Evolutionary conservation across 345 rosid species (phyloP).

Genomic region (Abelmoschus esculentus): DNA sequence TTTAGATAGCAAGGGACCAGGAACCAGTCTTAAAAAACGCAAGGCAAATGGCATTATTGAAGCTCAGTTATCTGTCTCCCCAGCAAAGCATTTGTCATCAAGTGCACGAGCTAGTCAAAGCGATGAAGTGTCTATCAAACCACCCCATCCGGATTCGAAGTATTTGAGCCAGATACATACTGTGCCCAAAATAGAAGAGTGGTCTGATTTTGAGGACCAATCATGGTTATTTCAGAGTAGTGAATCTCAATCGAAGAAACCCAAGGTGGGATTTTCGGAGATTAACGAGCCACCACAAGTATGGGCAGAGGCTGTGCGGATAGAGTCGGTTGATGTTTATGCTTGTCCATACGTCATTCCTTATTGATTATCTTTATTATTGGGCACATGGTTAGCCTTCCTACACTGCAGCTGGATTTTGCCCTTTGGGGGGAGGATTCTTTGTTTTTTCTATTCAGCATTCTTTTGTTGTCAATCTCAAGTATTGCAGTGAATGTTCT

Average conservation of each 20-base stretch:
- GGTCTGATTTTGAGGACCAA: constrained; percentile 41
- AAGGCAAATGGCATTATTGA: constrained; percentile 38
- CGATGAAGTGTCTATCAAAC: constrained; percentile 33
- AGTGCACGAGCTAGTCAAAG: constrained; percentile 28
- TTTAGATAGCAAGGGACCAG: constrained; percentile 24
- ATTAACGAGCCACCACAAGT: constrained; percentile 31
- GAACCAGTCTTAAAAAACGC: constrained; percentile 23
- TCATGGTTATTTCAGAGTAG: constrained; percentile 51
- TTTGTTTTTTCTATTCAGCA: constrained; percentile 10
- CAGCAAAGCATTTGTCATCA: constrained; percentile 17
- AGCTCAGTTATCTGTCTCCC: constrained; percentile 25
- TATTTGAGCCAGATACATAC: constrained; percentile 43
- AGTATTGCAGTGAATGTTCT: constrained; percentile 8
- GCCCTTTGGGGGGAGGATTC: background rate
- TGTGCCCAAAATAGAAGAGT: constrained; percentile 52
- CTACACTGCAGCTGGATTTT: constrained; percentile 10
- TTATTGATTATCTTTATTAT: constrained; percentile 29
- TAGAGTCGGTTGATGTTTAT: constrained; percentile 51
- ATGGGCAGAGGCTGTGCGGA: constrained; percentile 56
- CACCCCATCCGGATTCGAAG: constrained; percentile 67
- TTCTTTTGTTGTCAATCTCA: constrained; percentile 3
- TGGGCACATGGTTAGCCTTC: constrained; percentile 7
- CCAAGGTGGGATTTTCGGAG: constrained; percentile 22
- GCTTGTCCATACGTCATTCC: constrained; percentile 82
- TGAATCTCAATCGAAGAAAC: constrained; percentile 24